Conservation (phyloP, 2,329 filamentous ascomycete genomes). For the Microsporum canis region DNA sequence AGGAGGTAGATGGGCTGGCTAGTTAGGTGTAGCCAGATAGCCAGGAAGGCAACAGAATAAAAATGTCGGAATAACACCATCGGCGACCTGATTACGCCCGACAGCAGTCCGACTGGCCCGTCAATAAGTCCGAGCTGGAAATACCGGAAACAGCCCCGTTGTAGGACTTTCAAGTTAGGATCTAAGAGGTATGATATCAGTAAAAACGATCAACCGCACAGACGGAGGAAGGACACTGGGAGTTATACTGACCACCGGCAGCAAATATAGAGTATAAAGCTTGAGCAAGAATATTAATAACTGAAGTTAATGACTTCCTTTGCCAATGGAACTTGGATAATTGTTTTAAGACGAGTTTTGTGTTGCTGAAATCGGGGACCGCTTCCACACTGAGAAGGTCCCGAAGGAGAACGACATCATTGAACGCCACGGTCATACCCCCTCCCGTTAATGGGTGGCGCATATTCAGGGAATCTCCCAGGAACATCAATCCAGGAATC, state of each 20-base stretch:
- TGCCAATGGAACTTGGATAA: constrained; percentile 74
- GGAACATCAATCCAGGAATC: constrained; percentile 61
- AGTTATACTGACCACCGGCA: constrained; percentile 48
- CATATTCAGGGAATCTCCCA: constrained; percentile 98
- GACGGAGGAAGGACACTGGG: not conserved
- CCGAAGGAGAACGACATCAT: constrained; percentile 71
- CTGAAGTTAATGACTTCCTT: constrained; percentile 67
- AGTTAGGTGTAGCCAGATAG: constrained; percentile 59
- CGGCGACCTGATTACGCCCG: constrained; percentile 67
- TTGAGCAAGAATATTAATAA: constrained; percentile 97
- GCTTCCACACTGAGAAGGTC: constrained; percentile 58
- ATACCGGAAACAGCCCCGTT: constrained; percentile 85
- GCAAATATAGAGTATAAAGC: constrained; percentile 87
- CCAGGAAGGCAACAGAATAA: constrained; percentile 81
- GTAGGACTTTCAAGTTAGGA: constrained; percentile 63
- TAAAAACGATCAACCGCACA: constrained; percentile 4
- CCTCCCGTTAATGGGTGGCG: constrained; percentile 95
- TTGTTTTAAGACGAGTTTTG: constrained; percentile 52
- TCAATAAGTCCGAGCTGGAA: constrained; percentile 66
- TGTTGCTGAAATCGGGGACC: constrained; percentile 60
- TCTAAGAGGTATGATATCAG: constrained; percentile 33
- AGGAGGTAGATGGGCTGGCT: constrained; percentile 44
- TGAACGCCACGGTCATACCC: constrained; percentile 96
- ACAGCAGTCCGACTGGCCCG: constrained; percentile 70
- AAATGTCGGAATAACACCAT: constrained; percentile 80